Percentiles rank a stretch among this genome's conserved stretches.
Evolutionary conservation across 2,329 filamentous ascomycete genomes (phyloP).

Genomic region (Calcarisporium arbuscula): DNA sequence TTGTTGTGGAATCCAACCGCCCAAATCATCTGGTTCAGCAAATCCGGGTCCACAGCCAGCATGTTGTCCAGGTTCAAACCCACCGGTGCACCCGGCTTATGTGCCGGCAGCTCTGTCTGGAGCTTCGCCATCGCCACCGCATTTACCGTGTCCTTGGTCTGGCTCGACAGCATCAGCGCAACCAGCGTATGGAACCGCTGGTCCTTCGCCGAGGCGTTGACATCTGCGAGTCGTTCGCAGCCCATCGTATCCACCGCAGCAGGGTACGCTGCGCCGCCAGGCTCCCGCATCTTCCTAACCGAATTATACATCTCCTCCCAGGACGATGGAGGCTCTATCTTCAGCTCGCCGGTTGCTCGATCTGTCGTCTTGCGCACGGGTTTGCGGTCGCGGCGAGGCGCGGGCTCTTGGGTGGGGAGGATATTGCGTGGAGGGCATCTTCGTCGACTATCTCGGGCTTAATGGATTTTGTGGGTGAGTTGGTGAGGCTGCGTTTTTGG

Average conservation of each 20-base stretch:
- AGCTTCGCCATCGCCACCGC: slow-evolving; percentile 75
- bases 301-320: slow-evolving; percentile 79
- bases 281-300: slow-evolving; percentile 68
- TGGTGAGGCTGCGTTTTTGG: slow-evolving; percentile 17
- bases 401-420: slow-evolving; percentile 19
- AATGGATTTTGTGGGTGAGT: slow-evolving; percentile 17
- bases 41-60: slow-evolving; percentile 59
- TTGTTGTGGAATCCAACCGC: slow-evolving; percentile 93
- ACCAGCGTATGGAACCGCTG: slow-evolving; percentile 81
- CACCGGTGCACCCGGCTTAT: slow-evolving; percentile 32
- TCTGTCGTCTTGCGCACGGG: slow-evolving; percentile 39
- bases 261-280: slow-evolving; percentile 51
- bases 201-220: slow-evolving; percentile 41
- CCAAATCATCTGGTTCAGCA: slow-evolving; percentile 67
- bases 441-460: slow-evolving; percentile 34
- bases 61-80: slow-evolving; percentile 72
- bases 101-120: slow-evolving; percentile 63
- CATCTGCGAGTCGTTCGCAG: slow-evolving; percentile 68
- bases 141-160: slow-evolving; percentile 90
- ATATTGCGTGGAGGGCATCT: slow-evolving; percentile 13
- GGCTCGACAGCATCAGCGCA: slow-evolving; percentile 82
- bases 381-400: slow-evolving; percentile 29
- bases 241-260: slow-evolving; percentile 98
- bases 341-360: slow-evolving; percentile 31
- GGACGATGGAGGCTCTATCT: slow-evolving; percentile 58